Conservation (phyloP, 345 rosid genomes). For the Pistacia vera region DNA sequence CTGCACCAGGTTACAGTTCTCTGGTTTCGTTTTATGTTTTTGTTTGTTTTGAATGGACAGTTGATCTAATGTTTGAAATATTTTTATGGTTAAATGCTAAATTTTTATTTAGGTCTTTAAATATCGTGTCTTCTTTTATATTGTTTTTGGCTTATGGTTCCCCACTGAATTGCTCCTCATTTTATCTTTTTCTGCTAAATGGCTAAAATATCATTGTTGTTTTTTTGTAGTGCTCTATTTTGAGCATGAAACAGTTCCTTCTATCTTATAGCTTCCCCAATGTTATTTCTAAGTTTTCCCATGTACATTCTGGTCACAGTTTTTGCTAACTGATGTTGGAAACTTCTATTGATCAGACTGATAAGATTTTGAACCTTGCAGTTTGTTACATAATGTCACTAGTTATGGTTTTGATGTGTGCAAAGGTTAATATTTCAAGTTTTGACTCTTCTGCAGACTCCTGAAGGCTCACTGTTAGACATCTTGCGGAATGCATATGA, state of each 20-base stretch:
- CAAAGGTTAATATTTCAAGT: conserved; percentile 3
- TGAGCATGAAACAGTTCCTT: neutral
- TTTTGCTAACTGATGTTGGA: neutral
- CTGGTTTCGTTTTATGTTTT: neutral
- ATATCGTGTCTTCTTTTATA: neutral
- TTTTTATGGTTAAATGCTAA: neutral
- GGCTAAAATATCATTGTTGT: neutral
- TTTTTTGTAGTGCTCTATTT: neutral
- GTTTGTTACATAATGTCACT: neutral
- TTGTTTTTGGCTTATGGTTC: neutral
- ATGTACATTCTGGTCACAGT: neutral
- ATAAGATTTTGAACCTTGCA: conserved; percentile 3
- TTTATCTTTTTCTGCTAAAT: neutral
- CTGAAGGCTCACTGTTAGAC: conserved; percentile 90
- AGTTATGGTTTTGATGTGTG: conserved; percentile 14
- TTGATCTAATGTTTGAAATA: neutral
- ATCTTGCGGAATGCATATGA: conserved; percentile 84
- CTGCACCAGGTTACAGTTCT: conserved; percentile 80
- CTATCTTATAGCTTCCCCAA: neutral
- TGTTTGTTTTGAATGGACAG: neutral
- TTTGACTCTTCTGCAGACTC: conserved; percentile 64
- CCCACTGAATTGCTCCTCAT: neutral
- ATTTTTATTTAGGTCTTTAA: neutral
- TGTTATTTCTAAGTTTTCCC: neutral
- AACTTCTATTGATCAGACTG: neutral